Conservation (phyloP, 163 green algal genomes). For the Scenedesmus sp. region DNA sequence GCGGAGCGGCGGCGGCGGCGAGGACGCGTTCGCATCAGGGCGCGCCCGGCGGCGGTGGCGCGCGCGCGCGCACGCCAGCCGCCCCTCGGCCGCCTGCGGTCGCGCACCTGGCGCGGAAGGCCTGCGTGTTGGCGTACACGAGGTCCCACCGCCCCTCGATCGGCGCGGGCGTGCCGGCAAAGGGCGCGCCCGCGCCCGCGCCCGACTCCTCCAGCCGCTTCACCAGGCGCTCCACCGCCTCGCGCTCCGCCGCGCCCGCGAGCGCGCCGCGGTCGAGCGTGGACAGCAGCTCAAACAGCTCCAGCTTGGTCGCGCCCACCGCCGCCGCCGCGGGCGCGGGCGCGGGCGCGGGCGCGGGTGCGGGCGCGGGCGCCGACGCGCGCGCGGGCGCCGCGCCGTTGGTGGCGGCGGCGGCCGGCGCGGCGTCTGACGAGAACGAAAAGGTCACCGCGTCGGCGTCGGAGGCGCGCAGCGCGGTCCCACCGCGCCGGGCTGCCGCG, state of each 20-base stretch:
- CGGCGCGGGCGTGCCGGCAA: slow-evolving; percentile 6
- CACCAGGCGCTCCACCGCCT: slow-evolving; percentile 24
- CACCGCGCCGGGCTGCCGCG: no score
- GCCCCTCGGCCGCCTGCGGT: not conserved
- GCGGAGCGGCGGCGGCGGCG: not conserved
- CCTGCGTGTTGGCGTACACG: slow-evolving; percentile 48
- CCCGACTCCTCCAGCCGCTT: slow-evolving; percentile 13
- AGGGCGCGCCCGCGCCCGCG: not conserved
- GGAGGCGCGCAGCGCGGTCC: no score
- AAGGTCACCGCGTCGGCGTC: no score
- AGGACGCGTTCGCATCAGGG: not conserved
- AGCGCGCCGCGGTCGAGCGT: slow-evolving; percentile 26
- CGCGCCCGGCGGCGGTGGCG: no score
- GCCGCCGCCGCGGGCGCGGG: no score
- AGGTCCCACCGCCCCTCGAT: slow-evolving; percentile 53
- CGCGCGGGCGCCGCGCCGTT: no score
- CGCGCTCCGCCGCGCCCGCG: slow-evolving; percentile 8
- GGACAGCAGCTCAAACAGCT: slow-evolving; percentile 30
- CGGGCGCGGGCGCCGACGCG: not conserved
- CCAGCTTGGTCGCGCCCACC: slow-evolving; percentile 18
- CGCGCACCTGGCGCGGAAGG: slow-evolving; percentile 35
- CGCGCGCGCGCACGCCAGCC: no score
- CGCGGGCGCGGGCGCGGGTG: not conserved
- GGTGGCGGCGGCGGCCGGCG: no score
- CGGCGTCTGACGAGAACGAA: no score